A percentile compares a stretch with the other conserved stretches of the same genome.
Conservation (phyloP, 129 eudicot species). For the Chrysanthemum makinoi region DNA sequence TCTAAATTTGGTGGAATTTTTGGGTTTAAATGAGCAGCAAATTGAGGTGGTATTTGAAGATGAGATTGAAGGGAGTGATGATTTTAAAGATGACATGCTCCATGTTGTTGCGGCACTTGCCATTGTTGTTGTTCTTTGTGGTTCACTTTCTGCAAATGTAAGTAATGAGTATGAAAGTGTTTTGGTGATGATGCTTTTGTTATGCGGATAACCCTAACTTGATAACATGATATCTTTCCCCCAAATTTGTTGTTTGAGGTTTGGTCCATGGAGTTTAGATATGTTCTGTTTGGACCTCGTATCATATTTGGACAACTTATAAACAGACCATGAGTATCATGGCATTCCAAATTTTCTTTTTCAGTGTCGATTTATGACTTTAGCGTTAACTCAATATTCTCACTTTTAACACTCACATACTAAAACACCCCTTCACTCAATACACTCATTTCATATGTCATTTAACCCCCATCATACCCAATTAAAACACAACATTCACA, state of each 20-base stretch:
- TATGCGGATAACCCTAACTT: conserved; percentile 20
- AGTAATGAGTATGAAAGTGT: background rate
- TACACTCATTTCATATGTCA: no score
- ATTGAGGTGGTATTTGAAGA: conserved; percentile 19
- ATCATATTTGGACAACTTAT: no score
- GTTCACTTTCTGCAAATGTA: conserved; percentile 28
- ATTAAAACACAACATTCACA: no score
- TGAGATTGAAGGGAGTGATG: conserved; percentile 54
- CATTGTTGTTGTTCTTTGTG: conserved; percentile 27
- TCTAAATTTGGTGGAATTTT: conserved; percentile 32
- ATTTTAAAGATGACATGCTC: conserved; percentile 66
- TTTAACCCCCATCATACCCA: no score
- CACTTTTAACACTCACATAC: no score
- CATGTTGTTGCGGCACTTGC: conserved; percentile 63
- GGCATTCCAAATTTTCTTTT: no score
- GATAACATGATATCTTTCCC: conserved; percentile 15
- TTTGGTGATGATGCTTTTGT: conserved; percentile 35
- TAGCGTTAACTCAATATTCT: no score
- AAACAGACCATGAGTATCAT: no score
- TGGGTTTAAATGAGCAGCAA: conserved; percentile 38
- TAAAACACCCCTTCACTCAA: no score
- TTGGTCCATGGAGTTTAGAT: background rate
- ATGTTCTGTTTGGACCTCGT: background rate
- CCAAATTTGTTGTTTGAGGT: background rate
- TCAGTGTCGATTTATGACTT: no score